phyloP scores from a whole-genome alignment of 106 monocot species.

The Acanthochlamys bracteata region DNA sequence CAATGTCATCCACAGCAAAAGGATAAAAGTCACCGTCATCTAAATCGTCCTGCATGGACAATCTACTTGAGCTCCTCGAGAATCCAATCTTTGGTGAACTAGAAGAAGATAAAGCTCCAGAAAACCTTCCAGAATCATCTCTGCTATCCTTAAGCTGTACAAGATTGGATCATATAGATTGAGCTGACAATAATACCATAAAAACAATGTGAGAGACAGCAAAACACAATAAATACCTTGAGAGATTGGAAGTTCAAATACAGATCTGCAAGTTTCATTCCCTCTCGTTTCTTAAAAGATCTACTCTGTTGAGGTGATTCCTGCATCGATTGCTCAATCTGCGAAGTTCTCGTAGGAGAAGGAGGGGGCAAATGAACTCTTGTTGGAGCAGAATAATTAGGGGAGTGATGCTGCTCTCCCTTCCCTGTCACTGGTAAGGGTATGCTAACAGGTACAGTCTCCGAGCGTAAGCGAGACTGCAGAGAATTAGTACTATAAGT shows the following conservation, averaged over 20 bases:
- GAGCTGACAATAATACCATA: neutral
- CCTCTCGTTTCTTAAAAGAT: constrained; percentile 51
- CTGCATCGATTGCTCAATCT: constrained; percentile 25
- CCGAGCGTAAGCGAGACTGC: constrained; percentile 33
- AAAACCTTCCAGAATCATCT: constrained; percentile 88
- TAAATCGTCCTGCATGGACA: constrained; percentile 72
- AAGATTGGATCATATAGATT: neutral
- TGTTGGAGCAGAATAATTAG: constrained; percentile 51
- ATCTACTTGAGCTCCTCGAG: constrained; percentile 80
- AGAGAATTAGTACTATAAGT: constrained; percentile 29
- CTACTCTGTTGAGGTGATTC: constrained; percentile 50
- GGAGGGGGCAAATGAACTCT: constrained; percentile 62
- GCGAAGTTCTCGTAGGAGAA: constrained; percentile 42
- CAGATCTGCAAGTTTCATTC: constrained; percentile 38
- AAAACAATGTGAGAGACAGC: neutral
- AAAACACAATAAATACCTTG: constrained; percentile 44
- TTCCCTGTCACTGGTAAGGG: constrained; percentile 32
- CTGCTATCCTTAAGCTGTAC: constrained; percentile 54
- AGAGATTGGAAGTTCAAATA: constrained; percentile 30
- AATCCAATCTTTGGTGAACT: constrained; percentile 61
- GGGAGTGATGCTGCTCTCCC: constrained; percentile 20
- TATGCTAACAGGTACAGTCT: constrained; percentile 76
- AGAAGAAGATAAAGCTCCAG: constrained; percentile 52
- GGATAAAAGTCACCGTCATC: constrained; percentile 73
- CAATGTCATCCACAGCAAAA: constrained; percentile 94